Percentiles rank a stretch among this genome's conserved stretches.
These are phyloP conservation scores for Podospora pseudopauciseta DNA, from an alignment of 495 filamentous ascomycete genomes.

Conservation along the genomic window DNA sequence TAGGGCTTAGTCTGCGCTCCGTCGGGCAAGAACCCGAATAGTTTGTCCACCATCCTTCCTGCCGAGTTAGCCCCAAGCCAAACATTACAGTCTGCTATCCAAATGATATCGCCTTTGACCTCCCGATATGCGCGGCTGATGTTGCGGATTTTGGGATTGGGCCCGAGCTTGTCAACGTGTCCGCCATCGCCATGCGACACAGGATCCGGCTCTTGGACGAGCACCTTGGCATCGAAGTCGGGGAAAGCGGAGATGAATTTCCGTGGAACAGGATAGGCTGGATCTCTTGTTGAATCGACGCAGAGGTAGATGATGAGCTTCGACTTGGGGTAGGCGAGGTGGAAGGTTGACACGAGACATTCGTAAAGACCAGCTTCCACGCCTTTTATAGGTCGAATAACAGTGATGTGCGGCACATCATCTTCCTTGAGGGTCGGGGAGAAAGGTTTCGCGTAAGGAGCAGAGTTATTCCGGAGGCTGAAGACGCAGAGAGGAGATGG, in stretches of 20 bases:
- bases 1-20: conserved; percentile 53
- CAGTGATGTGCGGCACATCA: conserved; percentile 75
- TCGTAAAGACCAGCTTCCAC: conserved; percentile 87
- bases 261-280: conserved; percentile 70
- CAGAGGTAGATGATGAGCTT: conserved; percentile 83
- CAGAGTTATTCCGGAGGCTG: conserved; percentile 50
- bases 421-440: conserved; percentile 43
- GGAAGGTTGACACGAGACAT: conserved; percentile 87
- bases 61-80: conserved; percentile 80
- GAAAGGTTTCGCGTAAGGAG: conserved; percentile 39
- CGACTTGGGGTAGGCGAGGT: conserved; percentile 70
- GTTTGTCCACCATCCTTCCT: conserved; percentile 79
- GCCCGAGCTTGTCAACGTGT: conserved; percentile 64
- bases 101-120: conserved; percentile 84
- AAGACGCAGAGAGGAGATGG: conserved; percentile 7
- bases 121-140: conserved; percentile 95
- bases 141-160: conserved; percentile 97
- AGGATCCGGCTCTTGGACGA: conserved; percentile 85
- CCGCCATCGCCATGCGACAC: conserved; percentile 54
- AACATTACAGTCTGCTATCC: conserved; percentile 95
- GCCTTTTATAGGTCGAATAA: conserved; percentile 91
- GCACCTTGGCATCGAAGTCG: conserved; percentile 65
- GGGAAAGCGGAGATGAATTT: conserved; percentile 69
- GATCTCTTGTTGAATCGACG: conserved; percentile 70
- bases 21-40: conserved; percentile 60